Base-by-base conservation (phyloP, 2,329 filamentous ascomycete species). In the Sporothrix luriei region DNA sequence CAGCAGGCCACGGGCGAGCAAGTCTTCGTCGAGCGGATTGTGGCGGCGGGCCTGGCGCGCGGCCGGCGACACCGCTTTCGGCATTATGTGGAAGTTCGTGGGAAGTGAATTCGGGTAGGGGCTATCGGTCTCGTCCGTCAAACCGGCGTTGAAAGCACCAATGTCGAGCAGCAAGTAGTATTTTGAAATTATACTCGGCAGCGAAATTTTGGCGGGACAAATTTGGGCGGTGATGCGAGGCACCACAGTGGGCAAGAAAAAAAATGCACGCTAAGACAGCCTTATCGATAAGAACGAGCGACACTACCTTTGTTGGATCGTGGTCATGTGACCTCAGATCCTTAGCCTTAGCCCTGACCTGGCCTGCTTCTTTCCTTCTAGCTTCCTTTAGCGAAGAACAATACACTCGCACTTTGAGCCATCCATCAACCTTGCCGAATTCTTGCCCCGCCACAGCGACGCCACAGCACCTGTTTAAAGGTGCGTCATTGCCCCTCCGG, bases 21-120 rank as follows among this genome's bases (percentile, higher is more conserved):
- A 85, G 76, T 98, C 95, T 77, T 97, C 91, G 75, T 94, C 91
- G 71, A 99, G 90, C 52, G 94, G 94, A 75, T 96, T 96, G 81
- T 97, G 94, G 73, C 92, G 89, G 76, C 90, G 88, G 71, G 84
- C 84, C 74, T 84, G 84, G 77, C 84, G 87, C 74, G 78, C 81
- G 70, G 83, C 84, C 74, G 87, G 84, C 70, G 86, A 86, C 38
- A 84, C 87, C 64, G 90, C 88, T 83, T 97, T 97, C 49, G 93
- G 93, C 94, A 97, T 97, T 21, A 19, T 52, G 21, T 21, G 10
- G 16, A 43, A 4, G 40, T 21, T 26, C 11, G 51, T 55, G 7
- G 11, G 19, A 43, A 5, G 71, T 74, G 9, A 7, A 19, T 81
- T 75, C 46, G 16, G n/a, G 19, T 49, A n/a, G 9, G 29, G 5